Percentiles rank a stretch among this genome's conserved stretches.
Evolutionary conservation across 345 rosid genomes (phyloP).

Genomic region (Cardiospermum halicacabum): DNA sequence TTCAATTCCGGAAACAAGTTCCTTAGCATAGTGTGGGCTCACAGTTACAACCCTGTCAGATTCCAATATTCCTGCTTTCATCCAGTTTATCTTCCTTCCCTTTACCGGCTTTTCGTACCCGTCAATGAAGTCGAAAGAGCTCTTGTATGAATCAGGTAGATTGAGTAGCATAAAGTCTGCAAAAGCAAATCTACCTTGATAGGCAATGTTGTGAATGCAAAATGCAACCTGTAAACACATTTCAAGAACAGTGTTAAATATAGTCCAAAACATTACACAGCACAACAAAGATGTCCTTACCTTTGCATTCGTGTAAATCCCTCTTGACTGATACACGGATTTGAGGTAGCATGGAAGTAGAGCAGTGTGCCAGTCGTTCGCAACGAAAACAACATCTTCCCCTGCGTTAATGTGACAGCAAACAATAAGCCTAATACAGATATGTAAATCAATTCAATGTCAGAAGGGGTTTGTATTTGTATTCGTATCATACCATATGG

Average conservation of each 20-base stretch:
- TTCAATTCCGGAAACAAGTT: slow-evolving; percentile 64
- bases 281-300: slow-evolving; percentile 24
- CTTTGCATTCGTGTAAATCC: slow-evolving; percentile 73
- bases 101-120: slow-evolving; percentile 70
- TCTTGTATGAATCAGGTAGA: slow-evolving; percentile 63
- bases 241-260: slow-evolving; percentile 1
- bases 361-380: slow-evolving; percentile 97
- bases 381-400: slow-evolving; percentile 76
- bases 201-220: slow-evolving; percentile 97
- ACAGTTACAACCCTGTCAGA: slow-evolving; percentile 72
- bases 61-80: slow-evolving; percentile 90
- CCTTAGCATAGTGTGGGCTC: slow-evolving; percentile 81
- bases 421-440: background rate
- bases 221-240: slow-evolving; percentile 59
- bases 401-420: slow-evolving; percentile 40
- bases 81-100: slow-evolving; percentile 97
- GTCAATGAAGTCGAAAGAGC: slow-evolving; percentile 84
- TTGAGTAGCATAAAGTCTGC: slow-evolving; percentile 65
- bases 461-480: too few relatives aligned
- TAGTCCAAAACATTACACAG: background rate
- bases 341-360: slow-evolving; percentile 84
- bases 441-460: too few relatives aligned
- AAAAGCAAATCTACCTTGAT: slow-evolving; percentile 79
- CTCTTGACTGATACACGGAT: slow-evolving; percentile 59
- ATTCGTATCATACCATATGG: slow-evolving; percentile 62